phyloP scores from a whole-genome alignment of 345 rosid species.

The Camelina neglecta region DNA sequence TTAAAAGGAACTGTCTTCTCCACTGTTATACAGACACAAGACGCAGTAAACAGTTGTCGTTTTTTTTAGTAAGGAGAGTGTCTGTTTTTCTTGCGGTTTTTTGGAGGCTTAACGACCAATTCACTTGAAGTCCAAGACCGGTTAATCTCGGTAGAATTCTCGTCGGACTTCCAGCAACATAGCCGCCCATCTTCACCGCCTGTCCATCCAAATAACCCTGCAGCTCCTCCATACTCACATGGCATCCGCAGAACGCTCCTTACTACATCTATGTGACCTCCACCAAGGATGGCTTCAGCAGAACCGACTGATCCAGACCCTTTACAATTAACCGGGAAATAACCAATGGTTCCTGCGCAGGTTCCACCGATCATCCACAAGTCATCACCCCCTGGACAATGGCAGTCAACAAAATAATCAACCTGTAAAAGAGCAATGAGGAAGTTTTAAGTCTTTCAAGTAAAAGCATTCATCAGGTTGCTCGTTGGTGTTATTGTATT shows the following conservation, averaged over 20 bases:
- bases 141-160: slow-evolving; percentile 49
- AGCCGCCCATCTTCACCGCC: slow-evolving; percentile 96
- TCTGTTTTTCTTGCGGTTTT: slow-evolving; percentile 54
- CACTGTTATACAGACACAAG: slow-evolving; percentile 9
- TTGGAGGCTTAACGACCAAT: slow-evolving; percentile 54
- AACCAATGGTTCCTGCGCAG: slow-evolving; percentile 71
- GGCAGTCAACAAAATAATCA: slow-evolving; percentile 93
- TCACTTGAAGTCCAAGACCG: slow-evolving; percentile 78
- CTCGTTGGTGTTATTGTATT: neutral
- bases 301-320: slow-evolving; percentile 56
- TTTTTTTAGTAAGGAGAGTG: slow-evolving; percentile 60
- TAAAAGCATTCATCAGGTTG: neutral
- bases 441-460: neutral
- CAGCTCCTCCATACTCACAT: slow-evolving; percentile 42
- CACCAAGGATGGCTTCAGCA: slow-evolving; percentile 77
- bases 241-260: slow-evolving; percentile 77
- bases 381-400: slow-evolving; percentile 60
- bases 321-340: slow-evolving; percentile 69
- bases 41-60: neutral
- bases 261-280: slow-evolving; percentile 78
- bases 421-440: slow-evolving; percentile 55
- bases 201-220: slow-evolving; percentile 85
- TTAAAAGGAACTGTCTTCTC: slow-evolving; percentile 10
- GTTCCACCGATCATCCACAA: slow-evolving; percentile 96
- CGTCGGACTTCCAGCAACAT: slow-evolving; percentile 85